Percentiles rank a stretch among this genome's conserved stretches.
Conservation (phyloP, 176 grass and related monocot genomes). For the Juncus effusus region DNA sequence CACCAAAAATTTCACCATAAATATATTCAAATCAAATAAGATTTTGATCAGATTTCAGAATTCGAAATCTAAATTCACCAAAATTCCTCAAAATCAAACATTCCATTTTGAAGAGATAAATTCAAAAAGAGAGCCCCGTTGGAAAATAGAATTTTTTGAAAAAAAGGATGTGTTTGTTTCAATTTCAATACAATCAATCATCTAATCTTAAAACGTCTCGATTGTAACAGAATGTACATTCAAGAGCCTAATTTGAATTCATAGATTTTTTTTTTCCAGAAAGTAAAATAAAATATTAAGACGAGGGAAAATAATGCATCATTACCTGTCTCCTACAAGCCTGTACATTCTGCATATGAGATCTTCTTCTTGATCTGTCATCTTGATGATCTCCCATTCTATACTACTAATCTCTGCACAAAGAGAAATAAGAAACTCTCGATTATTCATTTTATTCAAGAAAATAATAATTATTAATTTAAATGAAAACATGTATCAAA, state of each 20-base stretch:
- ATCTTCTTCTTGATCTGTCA: conserved; percentile 44
- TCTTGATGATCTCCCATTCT: conserved; percentile 35
- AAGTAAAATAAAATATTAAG: too few species aligned
- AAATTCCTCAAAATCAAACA: neutral
- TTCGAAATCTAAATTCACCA: neutral
- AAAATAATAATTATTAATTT: neutral
- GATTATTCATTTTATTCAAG: neutral
- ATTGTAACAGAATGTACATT: too few species aligned
- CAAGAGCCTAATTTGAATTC: too few species aligned
- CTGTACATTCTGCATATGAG: conserved; percentile 42
- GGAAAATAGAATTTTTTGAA: too few species aligned
- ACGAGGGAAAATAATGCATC: too few species aligned
- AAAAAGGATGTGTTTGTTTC: too few species aligned
- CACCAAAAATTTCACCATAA: neutral
- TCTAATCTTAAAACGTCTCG: too few species aligned
- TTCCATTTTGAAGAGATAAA: neutral
- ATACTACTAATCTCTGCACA: conserved; percentile 33
- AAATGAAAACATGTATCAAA: neutral
- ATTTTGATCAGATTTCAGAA: neutral
- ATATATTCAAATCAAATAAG: neutral
- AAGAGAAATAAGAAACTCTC: neutral
- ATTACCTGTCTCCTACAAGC: conserved; percentile 41
- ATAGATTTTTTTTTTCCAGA: too few species aligned
- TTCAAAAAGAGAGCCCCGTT: too few species aligned
- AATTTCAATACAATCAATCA: too few species aligned